Evolutionary conservation across 2,329 filamentous ascomycete genomes (phyloP).

Genomic region (Pyrenochaeta sp.): DNA sequence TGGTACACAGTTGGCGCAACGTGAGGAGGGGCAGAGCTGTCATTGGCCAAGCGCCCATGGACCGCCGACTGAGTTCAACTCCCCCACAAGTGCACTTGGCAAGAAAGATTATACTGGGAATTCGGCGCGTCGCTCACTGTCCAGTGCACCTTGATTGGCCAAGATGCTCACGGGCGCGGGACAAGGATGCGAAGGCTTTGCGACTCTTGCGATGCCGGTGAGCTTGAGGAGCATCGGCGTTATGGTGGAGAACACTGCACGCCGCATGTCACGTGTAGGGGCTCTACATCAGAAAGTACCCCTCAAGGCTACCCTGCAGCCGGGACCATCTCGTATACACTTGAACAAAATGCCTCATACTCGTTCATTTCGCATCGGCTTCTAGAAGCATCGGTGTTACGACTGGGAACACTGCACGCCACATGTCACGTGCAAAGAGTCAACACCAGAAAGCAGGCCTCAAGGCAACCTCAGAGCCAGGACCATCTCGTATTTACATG

Average conservation of each 20-base stretch:
- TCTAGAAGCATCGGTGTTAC: no score
- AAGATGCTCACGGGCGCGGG: background rate
- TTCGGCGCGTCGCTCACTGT: conserved; percentile 3
- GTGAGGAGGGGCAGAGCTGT: conserved; percentile 21
- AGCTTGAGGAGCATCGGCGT: no score
- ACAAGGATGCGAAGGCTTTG: conserved; percentile 5
- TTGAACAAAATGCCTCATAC: background rate
- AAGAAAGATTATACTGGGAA: conserved; percentile 8
- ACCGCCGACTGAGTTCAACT: background rate
- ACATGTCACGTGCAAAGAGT: no score
- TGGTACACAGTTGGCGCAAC: conserved; percentile 27
- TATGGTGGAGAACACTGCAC: no score
- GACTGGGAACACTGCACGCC: no score
- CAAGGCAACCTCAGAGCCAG: no score
- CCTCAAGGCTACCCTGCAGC: background rate
- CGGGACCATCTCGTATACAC: background rate
- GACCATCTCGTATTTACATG: no score
- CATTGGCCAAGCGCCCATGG: conserved; percentile 20
- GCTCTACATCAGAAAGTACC: no score
- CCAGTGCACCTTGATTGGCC: conserved; percentile 11
- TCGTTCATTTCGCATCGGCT: no score
- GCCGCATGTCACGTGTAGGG: background rate
- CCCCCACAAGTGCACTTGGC: conserved; percentile 25
- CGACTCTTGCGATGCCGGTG: background rate
- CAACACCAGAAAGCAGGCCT: no score